Evolutionary conservation across 768 basidiomycete species (phyloP).

Genomic region (Baorangia bicolor): DNA sequence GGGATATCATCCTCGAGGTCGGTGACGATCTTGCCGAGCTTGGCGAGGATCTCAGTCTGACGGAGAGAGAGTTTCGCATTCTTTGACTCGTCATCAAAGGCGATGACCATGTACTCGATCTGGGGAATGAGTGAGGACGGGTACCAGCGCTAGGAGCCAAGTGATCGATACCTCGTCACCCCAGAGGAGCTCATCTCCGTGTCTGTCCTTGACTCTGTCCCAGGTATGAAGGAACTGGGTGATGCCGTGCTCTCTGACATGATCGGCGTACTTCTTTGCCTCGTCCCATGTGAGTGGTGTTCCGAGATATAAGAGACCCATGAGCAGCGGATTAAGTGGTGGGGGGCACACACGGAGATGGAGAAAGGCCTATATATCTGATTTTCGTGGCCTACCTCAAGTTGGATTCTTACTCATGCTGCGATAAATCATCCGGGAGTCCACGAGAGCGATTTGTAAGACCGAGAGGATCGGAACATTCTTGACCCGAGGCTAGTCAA

Average conservation of each 20-base stretch:
- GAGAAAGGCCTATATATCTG: not conserved
- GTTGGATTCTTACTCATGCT: slow-evolving; percentile 16
- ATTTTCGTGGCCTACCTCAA: not conserved
- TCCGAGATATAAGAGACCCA: slow-evolving; percentile 93
- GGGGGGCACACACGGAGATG: not conserved
- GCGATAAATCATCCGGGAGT: too few relatives aligned
- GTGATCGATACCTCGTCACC: slow-evolving; percentile 83
- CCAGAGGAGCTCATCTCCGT: slow-evolving; percentile 93
- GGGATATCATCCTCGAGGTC: slow-evolving; percentile 54
- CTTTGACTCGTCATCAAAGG: slow-evolving; percentile 74
- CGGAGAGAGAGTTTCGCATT: slow-evolving; percentile 90
- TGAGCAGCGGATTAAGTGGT: slow-evolving; percentile 3
- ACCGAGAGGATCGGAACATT: too few relatives aligned
- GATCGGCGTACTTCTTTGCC: slow-evolving; percentile 81
- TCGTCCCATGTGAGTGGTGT: slow-evolving; percentile 93
- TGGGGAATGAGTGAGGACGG: slow-evolving; percentile 32
- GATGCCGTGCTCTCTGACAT: slow-evolving; percentile 90
- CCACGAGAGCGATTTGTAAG: slow-evolving; percentile 21
- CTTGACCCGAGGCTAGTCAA: too few relatives aligned
- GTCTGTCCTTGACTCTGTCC: slow-evolving; percentile 87
- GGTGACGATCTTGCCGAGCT: slow-evolving; percentile 65
- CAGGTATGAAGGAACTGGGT: slow-evolving; percentile 93
- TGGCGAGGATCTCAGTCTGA: slow-evolving; percentile 89
- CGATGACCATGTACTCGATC: slow-evolving; percentile 96
- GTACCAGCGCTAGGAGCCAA: not conserved